A percentile compares a stretch with the other conserved stretches of the same genome.
phyloP scores from a whole-genome alignment of 139 green algal species.

The Chara braunii region DNA sequence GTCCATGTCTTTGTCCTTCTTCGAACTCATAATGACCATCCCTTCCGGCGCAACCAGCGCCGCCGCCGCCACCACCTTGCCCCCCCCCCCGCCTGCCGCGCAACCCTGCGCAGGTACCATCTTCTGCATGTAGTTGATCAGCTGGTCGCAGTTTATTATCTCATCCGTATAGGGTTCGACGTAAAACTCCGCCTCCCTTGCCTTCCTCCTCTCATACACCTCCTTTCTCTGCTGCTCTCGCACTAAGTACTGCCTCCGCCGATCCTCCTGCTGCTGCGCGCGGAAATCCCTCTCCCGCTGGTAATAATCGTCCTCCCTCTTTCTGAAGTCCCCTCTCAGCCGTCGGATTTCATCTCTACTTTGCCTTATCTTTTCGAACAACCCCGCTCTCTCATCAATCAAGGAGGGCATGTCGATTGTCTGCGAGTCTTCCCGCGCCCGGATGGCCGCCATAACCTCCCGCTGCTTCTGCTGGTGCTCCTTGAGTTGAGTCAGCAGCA shows the following conservation, averaged over 20 bases:
- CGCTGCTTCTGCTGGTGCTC: slow-evolving; percentile 40
- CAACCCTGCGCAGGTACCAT: not conserved
- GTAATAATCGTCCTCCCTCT: slow-evolving; percentile 49
- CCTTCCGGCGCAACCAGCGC: slow-evolving; percentile 18
- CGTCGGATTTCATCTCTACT: slow-evolving; percentile 31
- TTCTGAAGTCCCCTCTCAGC: slow-evolving; percentile 42
- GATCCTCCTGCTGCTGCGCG: slow-evolving; percentile 35
- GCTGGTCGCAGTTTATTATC: slow-evolving; percentile 43
- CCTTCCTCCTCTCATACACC: slow-evolving; percentile 15
- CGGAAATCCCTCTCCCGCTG: slow-evolving; percentile 29
- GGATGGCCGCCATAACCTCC: slow-evolving; percentile 27
- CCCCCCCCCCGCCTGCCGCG: not conserved
- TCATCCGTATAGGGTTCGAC: slow-evolving; percentile 52
- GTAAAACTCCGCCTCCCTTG: slow-evolving; percentile 32
- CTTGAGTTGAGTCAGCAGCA: slow-evolving; percentile 51
- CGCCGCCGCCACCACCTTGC: not conserved
- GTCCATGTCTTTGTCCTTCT: slow-evolving; percentile 35
- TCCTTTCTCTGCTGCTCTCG: slow-evolving; percentile 35
- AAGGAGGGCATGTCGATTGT: slow-evolving; percentile 41
- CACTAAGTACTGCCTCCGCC: slow-evolving; percentile 32
- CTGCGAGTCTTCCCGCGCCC: slow-evolving; percentile 32
- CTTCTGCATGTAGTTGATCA: slow-evolving; percentile 38
- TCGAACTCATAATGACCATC: slow-evolving; percentile 20
- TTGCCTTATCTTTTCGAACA: slow-evolving; percentile 44
- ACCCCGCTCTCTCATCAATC: slow-evolving; percentile 43